phyloP scores from a whole-genome alignment of 331 rosid genomes.

The Acacia concinna region DNA sequence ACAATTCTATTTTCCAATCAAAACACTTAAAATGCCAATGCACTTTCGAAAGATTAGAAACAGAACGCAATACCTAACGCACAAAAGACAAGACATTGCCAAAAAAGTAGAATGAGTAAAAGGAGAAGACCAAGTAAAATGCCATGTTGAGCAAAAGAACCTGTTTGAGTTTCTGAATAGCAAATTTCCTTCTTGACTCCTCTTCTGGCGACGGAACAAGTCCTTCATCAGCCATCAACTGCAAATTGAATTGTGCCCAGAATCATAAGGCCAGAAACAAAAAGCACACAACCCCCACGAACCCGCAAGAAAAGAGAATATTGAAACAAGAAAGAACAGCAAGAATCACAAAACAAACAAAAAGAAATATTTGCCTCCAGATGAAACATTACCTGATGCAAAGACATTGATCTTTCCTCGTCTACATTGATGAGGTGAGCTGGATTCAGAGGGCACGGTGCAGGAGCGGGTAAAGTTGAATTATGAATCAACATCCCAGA shows the following conservation, averaged over 20 bases:
- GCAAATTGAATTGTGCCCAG: constrained; percentile 9
- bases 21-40: neutral
- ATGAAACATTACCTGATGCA: constrained; percentile 37
- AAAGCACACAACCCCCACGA: neutral
- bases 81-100: neutral
- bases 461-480: neutral
- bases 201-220: constrained; percentile 41
- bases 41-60: neutral
- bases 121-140: neutral
- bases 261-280: neutral
- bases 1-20: neutral
- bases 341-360: neutral
- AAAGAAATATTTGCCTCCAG: neutral
- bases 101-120: neutral
- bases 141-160: constrained; percentile 29
- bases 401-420: constrained; percentile 39
- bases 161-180: constrained; percentile 43
- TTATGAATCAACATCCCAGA: constrained; percentile 27
- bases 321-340: neutral
- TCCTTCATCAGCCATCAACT: constrained; percentile 43
- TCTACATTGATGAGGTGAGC: constrained; percentile 29
- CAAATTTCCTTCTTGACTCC: constrained; percentile 34
- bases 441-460: neutral
- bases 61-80: neutral
- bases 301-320: neutral